Conservation (phyloP, 1,284 basidiomycete genomes). For the Xerocomus minutiporus region DNA sequence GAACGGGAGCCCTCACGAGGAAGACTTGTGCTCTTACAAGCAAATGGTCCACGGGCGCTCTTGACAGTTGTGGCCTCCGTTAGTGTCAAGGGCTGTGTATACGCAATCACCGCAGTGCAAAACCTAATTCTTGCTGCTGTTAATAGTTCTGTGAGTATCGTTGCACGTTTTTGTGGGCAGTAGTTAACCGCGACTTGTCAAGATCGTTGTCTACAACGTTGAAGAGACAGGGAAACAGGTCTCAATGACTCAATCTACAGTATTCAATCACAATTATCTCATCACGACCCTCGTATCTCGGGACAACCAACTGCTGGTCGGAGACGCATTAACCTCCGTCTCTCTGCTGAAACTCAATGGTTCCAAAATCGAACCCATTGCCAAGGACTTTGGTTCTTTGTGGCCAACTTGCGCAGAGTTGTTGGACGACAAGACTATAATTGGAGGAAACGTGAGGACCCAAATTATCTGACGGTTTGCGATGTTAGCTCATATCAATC, state of each 20-base stretch:
- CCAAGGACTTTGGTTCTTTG: constrained; percentile 75
- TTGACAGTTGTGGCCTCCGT: constrained; percentile 30
- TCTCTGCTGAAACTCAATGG: constrained; percentile 59
- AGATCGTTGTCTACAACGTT: constrained; percentile 49
- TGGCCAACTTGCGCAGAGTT: constrained; percentile 64
- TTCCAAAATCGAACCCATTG: constrained; percentile 53
- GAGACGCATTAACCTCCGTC: constrained; percentile 82
- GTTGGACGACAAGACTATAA: constrained; percentile 51
- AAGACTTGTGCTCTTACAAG: constrained; percentile 41
- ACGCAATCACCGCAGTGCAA: constrained; percentile 46
- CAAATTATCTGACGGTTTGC: not conserved
- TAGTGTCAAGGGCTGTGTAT: constrained; percentile 57
- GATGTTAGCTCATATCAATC: constrained; percentile 3
- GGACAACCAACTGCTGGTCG: constrained; percentile 54
- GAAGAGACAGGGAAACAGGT: constrained; percentile 31
- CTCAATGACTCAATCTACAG: constrained; percentile 43
- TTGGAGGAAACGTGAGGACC: constrained; percentile 71
- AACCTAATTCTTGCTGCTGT: constrained; percentile 63
- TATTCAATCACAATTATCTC: constrained; percentile 80
- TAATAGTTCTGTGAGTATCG: constrained; percentile 62
- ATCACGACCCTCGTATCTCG: constrained; percentile 59
- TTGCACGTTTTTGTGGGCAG: not conserved
- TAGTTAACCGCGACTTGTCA: not conserved
- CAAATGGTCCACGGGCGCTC: constrained; percentile 32
- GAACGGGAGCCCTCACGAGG: constrained; percentile 60